Evolutionary conservation across 1,284 basidiomycete genomes (phyloP).

Genomic region (Moesziomyces antarcticus): DNA sequence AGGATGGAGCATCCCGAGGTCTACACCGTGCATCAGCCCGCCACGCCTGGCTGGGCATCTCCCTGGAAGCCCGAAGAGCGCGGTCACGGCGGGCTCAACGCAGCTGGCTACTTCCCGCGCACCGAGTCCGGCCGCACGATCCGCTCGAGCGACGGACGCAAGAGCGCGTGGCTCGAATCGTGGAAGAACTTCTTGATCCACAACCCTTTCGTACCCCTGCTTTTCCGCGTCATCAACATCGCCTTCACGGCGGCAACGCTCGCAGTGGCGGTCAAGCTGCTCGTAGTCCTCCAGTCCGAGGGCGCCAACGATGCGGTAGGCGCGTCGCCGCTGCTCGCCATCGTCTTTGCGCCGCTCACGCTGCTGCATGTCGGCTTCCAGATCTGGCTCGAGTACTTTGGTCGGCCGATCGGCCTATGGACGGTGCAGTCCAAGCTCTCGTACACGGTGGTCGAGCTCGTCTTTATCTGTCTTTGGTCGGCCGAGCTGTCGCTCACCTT

Average conservation of each 20-base stretch:
- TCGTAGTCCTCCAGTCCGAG: conserved; percentile 73
- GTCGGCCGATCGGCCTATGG: conserved; percentile 89
- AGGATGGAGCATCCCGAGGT: conserved; percentile 44
- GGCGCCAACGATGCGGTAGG: conserved; percentile 78
- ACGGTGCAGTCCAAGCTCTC: conserved; percentile 66
- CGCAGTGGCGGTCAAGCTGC: conserved; percentile 81
- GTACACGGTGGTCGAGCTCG: conserved; percentile 71
- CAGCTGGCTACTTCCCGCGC: conserved; percentile 52
- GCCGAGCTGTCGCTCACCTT: conserved; percentile 86
- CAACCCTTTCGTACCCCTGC: conserved; percentile 71
- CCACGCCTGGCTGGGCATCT: conserved; percentile 61
- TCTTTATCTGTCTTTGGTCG: conserved; percentile 91
- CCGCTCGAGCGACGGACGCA: conserved; percentile 21
- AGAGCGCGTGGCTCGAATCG: conserved; percentile 34
- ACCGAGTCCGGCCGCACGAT: conserved; percentile 43
- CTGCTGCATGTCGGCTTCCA: conserved; percentile 80
- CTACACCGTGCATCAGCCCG: conserved; percentile 60
- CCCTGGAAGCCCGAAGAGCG: conserved; percentile 61
- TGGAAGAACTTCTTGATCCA: conserved; percentile 63
- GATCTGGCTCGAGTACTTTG: conserved; percentile 79
- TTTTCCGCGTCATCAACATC: conserved; percentile 86
- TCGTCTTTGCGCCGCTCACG: conserved; percentile 85
- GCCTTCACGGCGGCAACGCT: conserved; percentile 82
- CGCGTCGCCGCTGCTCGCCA: conserved; percentile 81
- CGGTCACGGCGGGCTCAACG: conserved; percentile 35